phyloP scores from a whole-genome alignment of 2,329 filamentous ascomycete genomes.

The Stromatinia cepivora region DNA sequence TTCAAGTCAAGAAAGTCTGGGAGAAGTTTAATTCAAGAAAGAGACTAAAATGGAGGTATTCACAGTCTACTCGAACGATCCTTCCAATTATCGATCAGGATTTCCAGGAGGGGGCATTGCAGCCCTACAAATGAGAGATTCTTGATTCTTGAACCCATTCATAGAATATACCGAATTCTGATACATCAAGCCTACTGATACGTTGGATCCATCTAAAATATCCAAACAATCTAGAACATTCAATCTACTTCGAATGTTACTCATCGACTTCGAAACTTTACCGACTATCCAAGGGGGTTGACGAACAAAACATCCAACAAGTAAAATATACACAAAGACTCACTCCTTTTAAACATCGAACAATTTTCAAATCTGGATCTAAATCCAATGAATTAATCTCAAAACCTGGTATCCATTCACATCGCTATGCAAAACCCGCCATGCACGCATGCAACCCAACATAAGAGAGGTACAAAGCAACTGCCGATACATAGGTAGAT shows the following conservation, averaged over 20 bases:
- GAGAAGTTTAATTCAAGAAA: neutral
- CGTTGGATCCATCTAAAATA: neutral
- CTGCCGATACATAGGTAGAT: neutral
- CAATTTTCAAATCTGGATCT: neutral
- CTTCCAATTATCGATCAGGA: no score
- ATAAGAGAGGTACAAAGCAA: constrained; percentile 8
- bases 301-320: neutral
- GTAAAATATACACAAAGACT: neutral
- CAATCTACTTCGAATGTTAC: neutral
- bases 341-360: neutral
- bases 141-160: neutral
- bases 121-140: neutral
- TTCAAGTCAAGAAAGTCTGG: neutral
- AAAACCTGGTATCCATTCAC: neutral
- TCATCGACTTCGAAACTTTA: neutral
- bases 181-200: neutral
- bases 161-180: neutral
- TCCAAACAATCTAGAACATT: neutral
- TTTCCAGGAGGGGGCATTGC: neutral
- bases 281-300: neutral
- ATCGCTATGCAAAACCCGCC: neutral
- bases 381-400: neutral
- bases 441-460: constrained; percentile 7
- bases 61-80: no score
- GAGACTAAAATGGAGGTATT: no score